Base-by-base conservation (phyloP, 805 yeast species). In the Torulaspora microellipsoides region DNA sequence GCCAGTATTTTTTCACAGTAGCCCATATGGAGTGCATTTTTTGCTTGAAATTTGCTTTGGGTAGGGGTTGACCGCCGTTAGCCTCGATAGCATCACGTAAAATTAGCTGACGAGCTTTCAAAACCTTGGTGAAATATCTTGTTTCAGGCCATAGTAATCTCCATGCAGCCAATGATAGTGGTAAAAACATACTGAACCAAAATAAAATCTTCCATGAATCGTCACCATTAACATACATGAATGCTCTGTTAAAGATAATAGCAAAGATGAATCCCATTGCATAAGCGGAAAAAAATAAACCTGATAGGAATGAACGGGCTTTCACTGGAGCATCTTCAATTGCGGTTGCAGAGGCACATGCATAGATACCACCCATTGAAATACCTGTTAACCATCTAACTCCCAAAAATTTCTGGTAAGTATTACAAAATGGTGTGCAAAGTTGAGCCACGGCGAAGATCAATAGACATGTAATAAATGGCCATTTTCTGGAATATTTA, bases 151-250 rank as follows among this genome's bases (percentile, higher is more conserved):
- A 68, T 33, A 66, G 61, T 47, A 70, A 51, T 62, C 89, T 72
- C 81, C 83, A 81, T 20, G 68, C 46, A 35, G 81, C 72, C 40
- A 83, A 67, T 13, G 82, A 55, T 10, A 77, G 72, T 2, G 86
- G 82, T 8, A 82, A 77, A 28, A 81, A 81, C n/a, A 87, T 76
- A 25, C 80, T 73, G 56, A 84, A 82, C 89, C 89, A 83, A 64
- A 80, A 83, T 34, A 82, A 65, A 1, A 85, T 73, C 55, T 87
- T 71, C 91, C 91, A 83, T 6, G 76, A 73, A 49, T 80, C 76
- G 3, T 64, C 54, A 8, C 43, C 43, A 11, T 38, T 44, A 4
- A 74, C 60, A 46, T 73, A 73, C 42, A 72, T 69, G 46, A 81
- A 68, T 9, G 86, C 88, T 48, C 87, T 70, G 56, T 68, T 76